Conservation (phyloP, 495 filamentous ascomycete species). For the Penicillium pulvis region DNA sequence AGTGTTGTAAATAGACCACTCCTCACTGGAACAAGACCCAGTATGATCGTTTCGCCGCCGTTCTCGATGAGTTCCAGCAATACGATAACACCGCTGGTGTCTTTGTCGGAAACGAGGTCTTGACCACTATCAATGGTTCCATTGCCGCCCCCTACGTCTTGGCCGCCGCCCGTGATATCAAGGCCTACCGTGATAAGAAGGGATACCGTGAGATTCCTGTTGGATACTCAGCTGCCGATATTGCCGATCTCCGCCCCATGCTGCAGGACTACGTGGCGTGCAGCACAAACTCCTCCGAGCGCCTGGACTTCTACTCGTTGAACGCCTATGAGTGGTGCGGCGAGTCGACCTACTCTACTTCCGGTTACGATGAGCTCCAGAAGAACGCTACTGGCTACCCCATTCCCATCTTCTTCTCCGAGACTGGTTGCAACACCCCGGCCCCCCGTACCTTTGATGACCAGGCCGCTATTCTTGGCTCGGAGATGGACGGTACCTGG, state of each 20-base stretch:
- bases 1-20: slow-evolving; percentile 22
- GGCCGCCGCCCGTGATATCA: slow-evolving; percentile 77
- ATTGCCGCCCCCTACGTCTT: slow-evolving; percentile 78
- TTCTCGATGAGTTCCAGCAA: slow-evolving; percentile 76
- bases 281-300: slow-evolving; percentile 64
- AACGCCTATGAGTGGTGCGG: slow-evolving; percentile 92
- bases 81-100: slow-evolving; percentile 82
- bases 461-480: slow-evolving; percentile 73
- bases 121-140: slow-evolving; percentile 58
- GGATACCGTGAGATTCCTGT: slow-evolving; percentile 82
- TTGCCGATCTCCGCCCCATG: slow-evolving; percentile 77
- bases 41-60: slow-evolving; percentile 63
- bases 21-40: slow-evolving; percentile 70
- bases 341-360: slow-evolving; percentile 61
- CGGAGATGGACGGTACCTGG: slow-evolving; percentile 72
- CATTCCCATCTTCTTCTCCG: slow-evolving; percentile 84
- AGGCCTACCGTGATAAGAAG: slow-evolving; percentile 75
- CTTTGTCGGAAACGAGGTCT: slow-evolving; percentile 86
- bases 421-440: slow-evolving; percentile 74
- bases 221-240: slow-evolving; percentile 90
- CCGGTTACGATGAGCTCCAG: slow-evolving; percentile 71
- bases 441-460: slow-evolving; percentile 73
- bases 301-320: slow-evolving; percentile 79
- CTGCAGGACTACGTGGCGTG: slow-evolving; percentile 89
- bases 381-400: slow-evolving; percentile 59